Evolutionary conservation across 176 grass and related monocot genomes (phyloP), one percentile per base, ranked within the genome.

Genomic region (Hordeum marinum): DNA sequence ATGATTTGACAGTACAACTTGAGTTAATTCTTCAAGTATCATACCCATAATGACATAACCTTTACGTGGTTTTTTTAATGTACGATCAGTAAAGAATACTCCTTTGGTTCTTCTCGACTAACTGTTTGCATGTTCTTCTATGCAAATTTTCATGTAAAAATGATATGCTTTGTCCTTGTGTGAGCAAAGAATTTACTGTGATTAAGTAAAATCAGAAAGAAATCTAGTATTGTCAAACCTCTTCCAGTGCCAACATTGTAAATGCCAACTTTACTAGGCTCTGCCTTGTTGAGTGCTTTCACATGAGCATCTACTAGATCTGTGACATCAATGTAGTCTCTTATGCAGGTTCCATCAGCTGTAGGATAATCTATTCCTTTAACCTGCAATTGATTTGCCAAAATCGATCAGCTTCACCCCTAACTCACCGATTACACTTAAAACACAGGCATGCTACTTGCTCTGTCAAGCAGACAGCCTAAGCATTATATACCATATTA

Each of bases 221-320:
- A 62, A 90, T 62, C 5, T 0, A 29, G 42, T 45, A 39, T 14
- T 68, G n/a, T 13, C 85, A 75, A 48, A 95, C 93, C 90, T 95
- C 87, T 90, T 92, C 93, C 93, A 14, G 93, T 95, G 68, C 93
- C 93, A 76, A 95, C 93, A 74, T 95, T 95, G 50, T 92, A 95
- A 84, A 95, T 92, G 80, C 93, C 80, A 70, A 95, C 93, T 79
- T 90, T 95, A 65, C 81, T 70, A 82, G 88, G 85, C 75, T 77
- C 83, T 79, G 90, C 93, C 88, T 90, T 95, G 88, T 82, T 76
- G 32, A 95, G 90, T 83, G 90, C 93, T 86, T 95, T 95, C 64
- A 95, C 93, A 79, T 95, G 93, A 78, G 93, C 93, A 90, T 92
- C 93, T 58, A 95, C 93, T 21, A 95, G 80, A 88, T 95, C 93